Evolutionary conservation across 192 early-diverging fungal species (phyloP), one percentile per base, ranked within the genome.

Genomic region (Funneliformis geosporum): DNA sequence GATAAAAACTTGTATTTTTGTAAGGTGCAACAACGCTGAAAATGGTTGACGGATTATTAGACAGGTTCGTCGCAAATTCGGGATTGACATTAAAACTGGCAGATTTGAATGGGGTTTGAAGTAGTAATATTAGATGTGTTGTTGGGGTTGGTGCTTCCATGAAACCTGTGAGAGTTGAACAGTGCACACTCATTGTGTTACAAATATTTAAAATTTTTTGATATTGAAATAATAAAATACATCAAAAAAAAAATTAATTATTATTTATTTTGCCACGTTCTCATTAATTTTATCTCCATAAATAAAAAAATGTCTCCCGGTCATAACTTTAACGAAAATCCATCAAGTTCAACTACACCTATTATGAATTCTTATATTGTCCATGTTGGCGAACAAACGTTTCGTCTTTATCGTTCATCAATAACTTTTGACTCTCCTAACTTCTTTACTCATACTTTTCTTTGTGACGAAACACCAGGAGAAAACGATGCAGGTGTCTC

Each of bases 321-420:
- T 33, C 43, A 73, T 38, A 64, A 43, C 61, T 42, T 44, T 27
- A 64, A 42, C 60, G 47, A 64, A 25, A 76, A 76, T 42, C 23
- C 40, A 27, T 62, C 74, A 18, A 76, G 11, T 42, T 23, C 5
- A 69, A 21, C 47, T 9, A 11, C 75, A 12, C 23, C 59, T 8
- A 76, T 64, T 64, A 76, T 65, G 60, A 76, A 76, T 65, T 76
- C 75, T 12, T 76, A 76, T 64, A 76, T 65, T 43, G 75, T 76
- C 7, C 40, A 76, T 25, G 75, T 76, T 11, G 75, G 75, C 16
- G 75, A 76, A 60, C 75, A 76, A 65, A 76, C 61, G 11, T 76
- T 76, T 65, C 33, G 75, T 38, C 18, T 76, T 42, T 76, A 64
- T 62, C 75, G 75, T 7, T 76, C 75, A 25, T 76, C 75, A 44